phyloP scores from a whole-genome alignment of 2,329 filamentous ascomycete genomes.

The Rutstroemia sydowiana region DNA sequence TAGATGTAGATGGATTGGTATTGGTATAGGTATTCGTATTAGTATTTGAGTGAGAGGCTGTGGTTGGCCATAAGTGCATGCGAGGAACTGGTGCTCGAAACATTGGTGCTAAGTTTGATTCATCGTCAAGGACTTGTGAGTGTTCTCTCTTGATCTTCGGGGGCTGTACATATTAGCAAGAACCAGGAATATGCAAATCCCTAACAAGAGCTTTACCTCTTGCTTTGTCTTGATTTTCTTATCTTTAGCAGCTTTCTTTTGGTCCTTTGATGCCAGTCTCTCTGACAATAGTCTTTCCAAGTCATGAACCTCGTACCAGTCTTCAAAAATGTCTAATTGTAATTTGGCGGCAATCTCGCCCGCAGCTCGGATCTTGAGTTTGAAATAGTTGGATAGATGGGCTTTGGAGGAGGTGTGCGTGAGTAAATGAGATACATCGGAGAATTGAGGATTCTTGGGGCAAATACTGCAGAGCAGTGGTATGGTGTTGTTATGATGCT shows the following conservation, averaged over 20 bases:
- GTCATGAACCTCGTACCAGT: conserved; percentile 68
- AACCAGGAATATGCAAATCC: neutral
- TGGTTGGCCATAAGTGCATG: conserved; percentile 27
- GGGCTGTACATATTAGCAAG: neutral
- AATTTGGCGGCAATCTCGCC: conserved; percentile 58
- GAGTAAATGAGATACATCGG: conserved; percentile 83
- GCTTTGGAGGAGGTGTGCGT: conserved; percentile 90
- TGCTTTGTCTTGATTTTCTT: conserved; percentile 10
- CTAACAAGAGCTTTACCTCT: neutral
- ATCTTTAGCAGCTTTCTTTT: conserved; percentile 44
- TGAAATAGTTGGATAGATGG: conserved; percentile 81
- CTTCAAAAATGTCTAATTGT: conserved; percentile 60
- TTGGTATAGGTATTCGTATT: neutral
- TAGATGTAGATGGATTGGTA: too few relatives aligned
- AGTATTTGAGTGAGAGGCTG: conserved; percentile 3
- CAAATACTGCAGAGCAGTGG: conserved; percentile 79
- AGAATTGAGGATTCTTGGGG: conserved; percentile 71
- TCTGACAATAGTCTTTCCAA: conserved; percentile 70
- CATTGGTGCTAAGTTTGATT: conserved; percentile 13
- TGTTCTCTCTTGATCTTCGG: conserved; percentile 16
- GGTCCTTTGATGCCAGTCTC: conserved; percentile 68
- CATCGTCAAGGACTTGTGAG: neutral
- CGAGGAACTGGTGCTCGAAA: conserved; percentile 27
- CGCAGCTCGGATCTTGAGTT: conserved; percentile 64
- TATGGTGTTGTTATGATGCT: conserved; percentile 35